Base-by-base conservation (phyloP, 768 basidiomycete species). In the Podaxis sp. region DNA sequence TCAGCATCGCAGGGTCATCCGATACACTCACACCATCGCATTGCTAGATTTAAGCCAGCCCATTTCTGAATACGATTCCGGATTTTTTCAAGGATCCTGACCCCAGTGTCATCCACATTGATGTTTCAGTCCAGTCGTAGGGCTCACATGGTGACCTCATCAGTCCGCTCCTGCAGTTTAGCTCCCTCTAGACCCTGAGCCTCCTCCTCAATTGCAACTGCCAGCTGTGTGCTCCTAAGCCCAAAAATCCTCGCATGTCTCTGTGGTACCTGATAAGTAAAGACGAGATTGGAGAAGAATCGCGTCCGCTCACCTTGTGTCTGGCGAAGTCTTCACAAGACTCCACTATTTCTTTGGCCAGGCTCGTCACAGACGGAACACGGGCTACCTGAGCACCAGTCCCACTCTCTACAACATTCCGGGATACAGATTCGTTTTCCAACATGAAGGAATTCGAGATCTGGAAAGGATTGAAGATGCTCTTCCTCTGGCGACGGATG, bases 141-240 rank as follows among this genome's bases (percentile, higher is more conserved):
- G 46, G 70, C 81, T 66, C 70, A 85, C 84, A 68, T 71, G 63
- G 74, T 73, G 24, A 79, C 73, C 61, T 84, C 77, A 57, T 85
- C 82, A 22, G 76, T 72, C 7, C 75, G 69, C 44, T 71, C 70
- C 51, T 70, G 73, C 26, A 80, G 69, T 19, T 80, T 80, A 22
- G 77, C 75, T n/a, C 82, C 79, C 48, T 74, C 75, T 55, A 82
- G 66, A 40, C 71, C 67, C 39, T 71, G 62, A 4, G 74, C 70
- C 17, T 82, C 76, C 13, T 83, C 82, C 13, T 73, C 68, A 44
- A 86, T 69, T 17, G 75, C 68, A 57, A 64, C 72, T 42, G 80
- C 66, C 36, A 85, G 67, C 19, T 71, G 68, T 12, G 70, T 68
- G 63, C 84, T 85, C 66, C 76, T 79, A 56, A 72, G 65, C 4